Conservation (phyloP, 768 basidiomycete species). For the Suillus brevipes region DNA sequence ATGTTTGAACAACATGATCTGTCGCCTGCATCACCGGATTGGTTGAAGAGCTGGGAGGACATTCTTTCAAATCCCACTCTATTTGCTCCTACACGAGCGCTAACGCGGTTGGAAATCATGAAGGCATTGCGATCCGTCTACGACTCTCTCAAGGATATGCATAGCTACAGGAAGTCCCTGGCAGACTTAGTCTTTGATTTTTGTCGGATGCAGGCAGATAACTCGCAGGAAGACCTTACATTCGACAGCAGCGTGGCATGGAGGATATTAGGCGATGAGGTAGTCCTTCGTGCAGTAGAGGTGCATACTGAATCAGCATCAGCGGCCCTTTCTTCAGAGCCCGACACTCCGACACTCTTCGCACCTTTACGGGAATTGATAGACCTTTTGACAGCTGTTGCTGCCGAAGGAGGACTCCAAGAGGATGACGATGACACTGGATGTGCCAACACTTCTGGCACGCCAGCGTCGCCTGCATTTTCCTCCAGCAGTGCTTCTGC, state of each 20-base stretch:
- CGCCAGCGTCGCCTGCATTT: constrained; percentile 37
- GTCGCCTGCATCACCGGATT: constrained; percentile 69
- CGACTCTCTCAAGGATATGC: constrained; percentile 69
- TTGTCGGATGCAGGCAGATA: constrained; percentile 38
- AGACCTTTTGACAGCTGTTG: constrained; percentile 43
- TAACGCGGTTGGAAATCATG: constrained; percentile 59
- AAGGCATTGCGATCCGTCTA: constrained; percentile 58
- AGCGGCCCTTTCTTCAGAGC: constrained; percentile 6
- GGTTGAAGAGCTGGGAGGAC: constrained; percentile 67
- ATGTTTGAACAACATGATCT: constrained; percentile 71
- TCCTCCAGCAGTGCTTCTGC: constrained; percentile 28
- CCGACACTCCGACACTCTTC: constrained; percentile 21
- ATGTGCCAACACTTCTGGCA: constrained; percentile 40
- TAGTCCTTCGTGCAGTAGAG: constrained; percentile 56
- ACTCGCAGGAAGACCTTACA: constrained; percentile 22
- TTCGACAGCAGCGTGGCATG: constrained; percentile 40
- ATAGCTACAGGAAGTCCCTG: constrained; percentile 54
- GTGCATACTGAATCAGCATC: constrained; percentile 18
- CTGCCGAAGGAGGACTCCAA: constrained; percentile 33
- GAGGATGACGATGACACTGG: constrained; percentile 45
- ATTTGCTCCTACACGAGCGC: constrained; percentile 43
- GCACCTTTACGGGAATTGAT: constrained; percentile 30
- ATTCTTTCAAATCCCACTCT: constrained; percentile 53
- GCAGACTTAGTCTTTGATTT: constrained; percentile 58
- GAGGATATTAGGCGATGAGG: constrained; percentile 68